A percentile compares a stretch with the other conserved stretches of the same genome.
Conservation (phyloP, 768 basidiomycete species). For the Boletellus ananas region DNA sequence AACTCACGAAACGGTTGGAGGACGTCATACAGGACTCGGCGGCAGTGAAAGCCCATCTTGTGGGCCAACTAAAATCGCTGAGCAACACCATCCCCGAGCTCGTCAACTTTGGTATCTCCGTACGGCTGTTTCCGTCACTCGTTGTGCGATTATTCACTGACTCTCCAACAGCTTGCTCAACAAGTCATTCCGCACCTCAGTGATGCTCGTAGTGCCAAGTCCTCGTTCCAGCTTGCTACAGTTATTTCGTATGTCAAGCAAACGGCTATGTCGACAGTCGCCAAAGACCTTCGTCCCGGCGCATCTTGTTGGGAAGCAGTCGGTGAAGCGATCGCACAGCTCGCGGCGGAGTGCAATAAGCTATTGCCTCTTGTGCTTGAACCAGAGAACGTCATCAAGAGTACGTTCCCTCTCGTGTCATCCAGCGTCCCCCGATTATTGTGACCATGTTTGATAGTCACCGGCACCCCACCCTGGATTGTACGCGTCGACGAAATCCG, state of each 20-base stretch:
- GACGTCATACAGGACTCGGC: constrained; percentile 69
- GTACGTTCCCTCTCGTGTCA: constrained; percentile 41
- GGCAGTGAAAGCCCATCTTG: constrained; percentile 67
- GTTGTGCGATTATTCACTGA: not conserved
- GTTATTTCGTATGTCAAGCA: constrained; percentile 71
- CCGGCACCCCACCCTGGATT: constrained; percentile 82
- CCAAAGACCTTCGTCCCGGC: constrained; percentile 62
- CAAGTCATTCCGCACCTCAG: constrained; percentile 81
- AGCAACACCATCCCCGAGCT: constrained; percentile 73
- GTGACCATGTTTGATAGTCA: constrained; percentile 42
- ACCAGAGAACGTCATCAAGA: constrained; percentile 70
- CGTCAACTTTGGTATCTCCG: constrained; percentile 89
- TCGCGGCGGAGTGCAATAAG: constrained; percentile 67
- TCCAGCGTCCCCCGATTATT: not conserved
- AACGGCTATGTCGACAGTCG: constrained; percentile 66
- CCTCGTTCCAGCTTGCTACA: constrained; percentile 69
- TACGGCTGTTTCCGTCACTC: constrained; percentile 32
- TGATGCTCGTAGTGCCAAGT: constrained; percentile 74
- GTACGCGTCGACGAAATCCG: constrained; percentile 79
- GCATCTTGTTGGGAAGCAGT: constrained; percentile 76
- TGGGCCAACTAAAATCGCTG: constrained; percentile 70
- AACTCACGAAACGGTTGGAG: constrained; percentile 81
- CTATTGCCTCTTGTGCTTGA: constrained; percentile 73
- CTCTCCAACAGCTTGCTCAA: constrained; percentile 71
- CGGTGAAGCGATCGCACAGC: constrained; percentile 58